A percentile compares a stretch with the other conserved stretches of the same genome.
These are phyloP conservation scores for Tetradesmus lagerheimii DNA, from an alignment of 139 green algal species.

Conservation along the genomic window DNA sequence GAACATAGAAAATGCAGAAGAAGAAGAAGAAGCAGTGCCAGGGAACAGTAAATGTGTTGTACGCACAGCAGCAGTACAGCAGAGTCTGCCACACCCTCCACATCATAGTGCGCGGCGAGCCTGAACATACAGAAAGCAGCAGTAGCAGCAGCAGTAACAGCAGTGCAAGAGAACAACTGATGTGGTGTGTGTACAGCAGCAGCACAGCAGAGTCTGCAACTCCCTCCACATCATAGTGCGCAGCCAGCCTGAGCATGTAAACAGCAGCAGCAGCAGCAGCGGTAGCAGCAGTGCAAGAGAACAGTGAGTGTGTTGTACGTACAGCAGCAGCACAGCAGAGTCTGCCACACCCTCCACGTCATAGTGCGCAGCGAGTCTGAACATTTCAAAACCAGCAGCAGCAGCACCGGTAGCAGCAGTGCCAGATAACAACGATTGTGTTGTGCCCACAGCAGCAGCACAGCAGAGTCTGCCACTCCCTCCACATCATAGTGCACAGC, in stretches of 20 bases:
- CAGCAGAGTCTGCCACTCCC: conserved; percentile 78
- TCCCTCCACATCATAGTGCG: conserved; percentile 70
- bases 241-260: conserved; percentile 34
- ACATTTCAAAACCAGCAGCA: background rate
- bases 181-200: no score
- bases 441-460: background rate
- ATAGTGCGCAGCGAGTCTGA: conserved; percentile 53
- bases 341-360: conserved; percentile 81
- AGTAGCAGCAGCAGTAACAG: background rate
- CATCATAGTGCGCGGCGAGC: conserved; percentile 52
- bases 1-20: background rate
- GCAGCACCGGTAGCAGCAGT: background rate
- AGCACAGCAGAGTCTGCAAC: conserved; percentile 82
- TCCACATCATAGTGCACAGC: conserved; percentile 64
- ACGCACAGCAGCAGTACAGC: conserved; percentile 32
- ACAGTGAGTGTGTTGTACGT: no score
- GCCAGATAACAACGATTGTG: background rate
- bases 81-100: conserved; percentile 81
- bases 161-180: no score
- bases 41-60: background rate
- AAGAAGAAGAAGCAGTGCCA: background rate
- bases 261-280: background rate
- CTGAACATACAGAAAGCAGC: conserved; percentile 3
- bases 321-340: conserved; percentile 75
- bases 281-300: background rate